Conservation (phyloP, 768 basidiomycete species). For the Strobilomyces echinocephalus region DNA sequence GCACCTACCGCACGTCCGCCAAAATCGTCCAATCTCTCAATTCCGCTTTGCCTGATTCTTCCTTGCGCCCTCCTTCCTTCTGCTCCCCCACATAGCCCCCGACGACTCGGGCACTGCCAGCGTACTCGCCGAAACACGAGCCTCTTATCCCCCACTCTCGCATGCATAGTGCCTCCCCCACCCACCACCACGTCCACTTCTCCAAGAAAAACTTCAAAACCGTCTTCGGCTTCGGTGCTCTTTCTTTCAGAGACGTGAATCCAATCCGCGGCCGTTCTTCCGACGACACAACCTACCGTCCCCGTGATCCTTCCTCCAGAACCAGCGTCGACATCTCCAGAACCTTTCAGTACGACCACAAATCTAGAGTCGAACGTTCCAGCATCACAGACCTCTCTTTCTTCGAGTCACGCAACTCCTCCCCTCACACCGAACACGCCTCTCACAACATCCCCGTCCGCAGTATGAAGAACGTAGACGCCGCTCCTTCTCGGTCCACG, state of each 20-base stretch:
- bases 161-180: slow-evolving; percentile 41
- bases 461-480: slow-evolving; percentile 42
- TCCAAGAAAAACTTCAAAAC: slow-evolving; percentile 46
- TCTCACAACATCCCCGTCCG: slow-evolving; percentile 29
- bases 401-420: slow-evolving; percentile 34
- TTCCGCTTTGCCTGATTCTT: slow-evolving; percentile 31
- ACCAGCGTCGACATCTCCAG: slow-evolving; percentile 43
- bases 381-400: slow-evolving; percentile 40
- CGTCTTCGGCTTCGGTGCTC: slow-evolving; percentile 41
- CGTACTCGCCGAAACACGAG: slow-evolving; percentile 26
- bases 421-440: slow-evolving; percentile 31
- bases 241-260: slow-evolving; percentile 35
- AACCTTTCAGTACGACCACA: slow-evolving; percentile 34
- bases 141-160: slow-evolving; percentile 27
- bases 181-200: slow-evolving; percentile 31
- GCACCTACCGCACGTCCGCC: slow-evolving; percentile 32
- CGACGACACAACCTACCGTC: slow-evolving; percentile 20
- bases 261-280: slow-evolving; percentile 28
- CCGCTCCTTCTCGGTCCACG: slow-evolving; percentile 37
- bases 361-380: slow-evolving; percentile 33
- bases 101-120: slow-evolving; percentile 23
- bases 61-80: slow-evolving; percentile 23
- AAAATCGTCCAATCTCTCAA: slow-evolving; percentile 27
- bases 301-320: slow-evolving; percentile 32
- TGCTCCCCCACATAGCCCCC: slow-evolving; percentile 23